phyloP scores from a whole-genome alignment of 768 basidiomycete species.

The Cyclocybe aegerita region DNA sequence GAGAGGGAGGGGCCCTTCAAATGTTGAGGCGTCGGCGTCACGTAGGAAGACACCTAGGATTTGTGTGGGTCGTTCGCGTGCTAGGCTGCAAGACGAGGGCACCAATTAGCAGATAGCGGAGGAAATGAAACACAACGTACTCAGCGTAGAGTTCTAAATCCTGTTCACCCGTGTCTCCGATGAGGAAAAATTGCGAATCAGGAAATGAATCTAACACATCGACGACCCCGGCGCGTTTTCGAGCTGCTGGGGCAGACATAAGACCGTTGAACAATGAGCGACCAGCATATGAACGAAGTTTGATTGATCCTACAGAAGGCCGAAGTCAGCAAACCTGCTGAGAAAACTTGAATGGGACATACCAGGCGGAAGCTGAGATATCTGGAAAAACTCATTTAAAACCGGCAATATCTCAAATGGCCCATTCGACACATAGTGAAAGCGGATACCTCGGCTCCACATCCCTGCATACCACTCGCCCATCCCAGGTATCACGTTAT shows the following conservation, averaged over 20 bases:
- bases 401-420: constrained; percentile 85
- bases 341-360: constrained; percentile 8
- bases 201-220: constrained; percentile 78
- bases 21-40: constrained; percentile 51
- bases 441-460: constrained; percentile 71
- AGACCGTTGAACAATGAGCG: constrained; percentile 82
- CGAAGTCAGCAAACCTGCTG: not conserved
- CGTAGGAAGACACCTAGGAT: constrained; percentile 83
- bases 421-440: constrained; percentile 94
- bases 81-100: constrained; percentile 40
- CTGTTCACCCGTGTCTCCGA: constrained; percentile 95
- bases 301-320: constrained; percentile 60
- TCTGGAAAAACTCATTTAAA: constrained; percentile 69
- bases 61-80: constrained; percentile 65
- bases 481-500: constrained; percentile 82
- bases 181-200: constrained; percentile 72
- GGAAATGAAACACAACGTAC: constrained; percentile 26
- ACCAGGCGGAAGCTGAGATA: constrained; percentile 71
- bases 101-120: not conserved
- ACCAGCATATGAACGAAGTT: constrained; percentile 83
- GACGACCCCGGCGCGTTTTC: constrained; percentile 81
- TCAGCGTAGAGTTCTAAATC: constrained; percentile 89
- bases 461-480: constrained; percentile 72
- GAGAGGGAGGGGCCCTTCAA: constrained; percentile 32
- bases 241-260: constrained; percentile 75